Evolutionary conservation across 2,329 filamentous ascomycete species (phyloP).

Genomic region (Beauveria brongniartii): DNA sequence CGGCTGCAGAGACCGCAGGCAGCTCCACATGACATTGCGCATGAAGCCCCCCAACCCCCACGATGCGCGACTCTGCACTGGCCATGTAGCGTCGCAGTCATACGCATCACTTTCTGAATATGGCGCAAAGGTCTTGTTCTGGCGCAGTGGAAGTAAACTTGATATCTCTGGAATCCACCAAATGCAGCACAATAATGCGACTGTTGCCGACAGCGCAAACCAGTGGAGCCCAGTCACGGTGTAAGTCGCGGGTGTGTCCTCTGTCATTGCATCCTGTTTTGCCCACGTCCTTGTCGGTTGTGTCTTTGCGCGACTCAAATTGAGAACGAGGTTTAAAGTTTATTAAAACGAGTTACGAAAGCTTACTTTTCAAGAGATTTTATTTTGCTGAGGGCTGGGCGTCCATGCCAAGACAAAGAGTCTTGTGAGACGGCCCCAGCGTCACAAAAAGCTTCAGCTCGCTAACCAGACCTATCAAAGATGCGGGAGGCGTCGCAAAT

Average conservation of each 20-base stretch:
- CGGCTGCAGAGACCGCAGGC: constrained; percentile 5
- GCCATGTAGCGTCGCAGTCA: not conserved
- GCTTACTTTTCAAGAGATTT: too few relatives aligned
- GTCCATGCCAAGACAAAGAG: not conserved
- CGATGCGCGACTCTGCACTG: not conserved
- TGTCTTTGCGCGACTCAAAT: not conserved
- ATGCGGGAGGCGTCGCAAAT: constrained; percentile 7
- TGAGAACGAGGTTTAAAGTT: not conserved
- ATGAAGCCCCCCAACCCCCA: not conserved
- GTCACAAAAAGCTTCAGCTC: constrained; percentile 6
- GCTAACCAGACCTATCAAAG: constrained; percentile 9
- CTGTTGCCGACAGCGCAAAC: not conserved
- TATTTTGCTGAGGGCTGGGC: not conserved
- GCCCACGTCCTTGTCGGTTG: not conserved
- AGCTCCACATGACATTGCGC: constrained; percentile 6
- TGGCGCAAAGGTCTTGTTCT: not conserved
- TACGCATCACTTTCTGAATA: not conserved
- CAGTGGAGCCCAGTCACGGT: not conserved
- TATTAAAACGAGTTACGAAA: too few relatives aligned
- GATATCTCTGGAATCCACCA: not conserved
- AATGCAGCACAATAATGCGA: not conserved
- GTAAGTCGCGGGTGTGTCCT: not conserved
- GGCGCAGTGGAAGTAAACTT: not conserved
- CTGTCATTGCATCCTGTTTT: not conserved
- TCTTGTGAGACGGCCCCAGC: not conserved